Evolutionary conservation across 1,284 basidiomycete genomes (phyloP).

Genomic region (Pseudozyma pruni): DNA sequence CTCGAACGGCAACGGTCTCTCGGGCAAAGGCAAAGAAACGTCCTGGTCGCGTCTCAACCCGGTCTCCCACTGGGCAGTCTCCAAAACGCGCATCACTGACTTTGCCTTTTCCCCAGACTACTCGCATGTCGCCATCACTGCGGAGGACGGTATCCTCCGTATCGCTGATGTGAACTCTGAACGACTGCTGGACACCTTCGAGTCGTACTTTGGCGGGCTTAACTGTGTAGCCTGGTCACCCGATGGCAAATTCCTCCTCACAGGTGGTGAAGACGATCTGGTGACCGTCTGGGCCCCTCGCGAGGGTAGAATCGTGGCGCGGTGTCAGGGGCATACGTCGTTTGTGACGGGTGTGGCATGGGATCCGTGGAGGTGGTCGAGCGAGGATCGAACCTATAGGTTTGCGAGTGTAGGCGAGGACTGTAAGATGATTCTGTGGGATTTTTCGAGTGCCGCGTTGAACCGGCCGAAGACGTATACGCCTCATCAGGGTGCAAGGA

Average conservation of each 20-base stretch:
- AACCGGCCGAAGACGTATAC: constrained; percentile 50
- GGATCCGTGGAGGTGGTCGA: constrained; percentile 78
- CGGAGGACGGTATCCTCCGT: constrained; percentile 59
- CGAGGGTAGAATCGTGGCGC: constrained; percentile 77
- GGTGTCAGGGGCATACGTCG: constrained; percentile 95
- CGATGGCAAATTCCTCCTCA: constrained; percentile 88
- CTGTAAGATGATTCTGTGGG: constrained; percentile 62
- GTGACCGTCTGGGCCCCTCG: constrained; percentile 73
- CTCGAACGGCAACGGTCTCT: constrained; percentile 35
- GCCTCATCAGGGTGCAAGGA: constrained; percentile 12
- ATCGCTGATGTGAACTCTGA: constrained; percentile 60
- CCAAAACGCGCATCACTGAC: constrained; percentile 49
- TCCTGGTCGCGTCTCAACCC: constrained; percentile 55
- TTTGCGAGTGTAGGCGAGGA: constrained; percentile 65
- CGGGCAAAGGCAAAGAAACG: constrained; percentile 49
- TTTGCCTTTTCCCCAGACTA: constrained; percentile 62
- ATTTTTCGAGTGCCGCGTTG: constrained; percentile 57
- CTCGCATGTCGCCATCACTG: constrained; percentile 51
- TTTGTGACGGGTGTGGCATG: constrained; percentile 91
- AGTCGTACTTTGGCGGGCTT: constrained; percentile 70
- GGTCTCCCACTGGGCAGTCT: constrained; percentile 57
- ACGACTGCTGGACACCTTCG: constrained; percentile 49
- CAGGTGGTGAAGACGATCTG: constrained; percentile 91
- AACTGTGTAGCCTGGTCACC: constrained; percentile 93
- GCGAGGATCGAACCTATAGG: constrained; percentile 67